Evolutionary conservation across 148 eudicot species (phyloP).

Genomic region (Euryodendron excelsum): DNA sequence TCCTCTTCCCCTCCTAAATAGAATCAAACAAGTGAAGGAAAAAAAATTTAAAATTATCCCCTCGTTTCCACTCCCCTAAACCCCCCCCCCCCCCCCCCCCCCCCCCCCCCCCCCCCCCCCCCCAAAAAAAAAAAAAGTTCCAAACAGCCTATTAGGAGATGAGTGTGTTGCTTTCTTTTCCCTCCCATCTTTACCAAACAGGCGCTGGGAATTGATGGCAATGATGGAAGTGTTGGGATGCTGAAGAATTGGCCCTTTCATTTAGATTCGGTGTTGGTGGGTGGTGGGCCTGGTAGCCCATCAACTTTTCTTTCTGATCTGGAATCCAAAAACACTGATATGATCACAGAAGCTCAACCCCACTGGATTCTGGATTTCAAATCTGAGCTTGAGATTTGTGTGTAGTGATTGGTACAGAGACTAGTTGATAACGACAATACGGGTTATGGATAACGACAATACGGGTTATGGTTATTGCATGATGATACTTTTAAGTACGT

Average conservation of each 20-base stretch:
- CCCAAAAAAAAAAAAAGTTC: no score
- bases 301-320: neutral
- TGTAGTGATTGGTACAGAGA: no score
- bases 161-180: neutral
- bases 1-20: no score
- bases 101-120: no score
- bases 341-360: neutral
- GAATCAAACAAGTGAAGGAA: no score
- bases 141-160: neutral
- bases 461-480: no score
- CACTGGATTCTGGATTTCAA: neutral
- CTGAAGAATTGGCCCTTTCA: constrained; percentile 8
- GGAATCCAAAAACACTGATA: neutral
- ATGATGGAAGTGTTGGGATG: neutral
- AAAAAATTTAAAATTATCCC: no score
- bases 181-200: neutral
- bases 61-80: no score
- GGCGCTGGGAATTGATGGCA: constrained; percentile 11
- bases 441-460: no score
- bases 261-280: constrained; percentile 7
- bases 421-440: no score
- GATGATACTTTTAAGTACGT: no score
- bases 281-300: constrained; percentile 13
- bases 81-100: no score
- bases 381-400: neutral